Conservation (phyloP, 2,329 filamentous ascomycete genomes). For the Colletotrichum chlorophyti region DNA sequence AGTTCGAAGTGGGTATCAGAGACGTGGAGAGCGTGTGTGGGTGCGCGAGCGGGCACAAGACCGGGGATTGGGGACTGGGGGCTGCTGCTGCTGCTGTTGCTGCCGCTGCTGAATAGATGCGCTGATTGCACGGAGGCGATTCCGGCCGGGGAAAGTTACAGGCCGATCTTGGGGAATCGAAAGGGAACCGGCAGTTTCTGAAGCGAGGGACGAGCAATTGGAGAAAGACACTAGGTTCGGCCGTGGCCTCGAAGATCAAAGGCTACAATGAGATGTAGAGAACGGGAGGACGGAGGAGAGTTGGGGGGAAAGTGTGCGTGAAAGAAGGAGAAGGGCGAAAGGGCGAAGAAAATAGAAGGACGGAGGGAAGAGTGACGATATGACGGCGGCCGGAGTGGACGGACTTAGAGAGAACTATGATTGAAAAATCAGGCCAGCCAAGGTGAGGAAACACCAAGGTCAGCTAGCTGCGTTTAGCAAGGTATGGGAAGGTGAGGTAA, state of each 20-base stretch:
- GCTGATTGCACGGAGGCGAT: slow-evolving; percentile 22
- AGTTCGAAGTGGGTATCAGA: slow-evolving; percentile 10
- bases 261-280: neutral
- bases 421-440: too few species aligned
- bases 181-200: neutral
- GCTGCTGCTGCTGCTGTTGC: neutral
- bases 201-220: neutral
- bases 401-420: too few species aligned
- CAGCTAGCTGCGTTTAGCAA: too few species aligned
- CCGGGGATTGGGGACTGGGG: neutral
- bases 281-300: slow-evolving; percentile 4
- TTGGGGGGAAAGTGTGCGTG: neutral
- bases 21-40: neutral
- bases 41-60: too few species aligned
- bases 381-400: slow-evolving; percentile 1
- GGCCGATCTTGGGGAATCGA: slow-evolving; percentile 3
- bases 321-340: neutral
- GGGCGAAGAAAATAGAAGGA: neutral
- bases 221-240: neutral
- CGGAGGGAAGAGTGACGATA: slow-evolving; percentile 9
- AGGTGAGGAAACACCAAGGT: too few species aligned
- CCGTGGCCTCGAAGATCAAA: neutral
- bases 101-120: neutral
- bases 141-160: slow-evolving; percentile 20
- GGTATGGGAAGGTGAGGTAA: neutral